Percentiles rank a stretch among this genome's conserved stretches.
Evolutionary conservation across 257 asterid genomes (phyloP).

Genomic region (Salvia hispanica): DNA sequence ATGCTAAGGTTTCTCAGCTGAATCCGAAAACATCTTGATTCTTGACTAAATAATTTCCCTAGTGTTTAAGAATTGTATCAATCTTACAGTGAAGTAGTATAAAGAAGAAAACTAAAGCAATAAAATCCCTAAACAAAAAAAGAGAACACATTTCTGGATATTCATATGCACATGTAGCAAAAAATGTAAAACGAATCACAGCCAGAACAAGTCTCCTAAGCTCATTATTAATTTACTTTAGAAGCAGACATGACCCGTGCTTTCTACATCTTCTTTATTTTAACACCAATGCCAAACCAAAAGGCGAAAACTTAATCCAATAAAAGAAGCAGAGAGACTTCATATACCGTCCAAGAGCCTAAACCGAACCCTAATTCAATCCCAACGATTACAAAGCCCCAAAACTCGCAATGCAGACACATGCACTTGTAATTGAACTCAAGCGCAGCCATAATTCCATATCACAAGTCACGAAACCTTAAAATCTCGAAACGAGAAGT

Average conservation of each 20-base stretch:
- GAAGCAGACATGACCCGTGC: not conserved
- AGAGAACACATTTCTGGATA: not conserved
- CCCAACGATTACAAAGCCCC: slow-evolving; percentile 23
- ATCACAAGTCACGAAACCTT: slow-evolving; percentile 23
- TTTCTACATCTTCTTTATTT: slow-evolving; percentile 16
- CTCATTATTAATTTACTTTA: too few relatives aligned
- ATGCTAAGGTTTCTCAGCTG: not conserved
- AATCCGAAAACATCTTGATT: slow-evolving; percentile 14
- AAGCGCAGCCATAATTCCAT: slow-evolving; percentile 13
- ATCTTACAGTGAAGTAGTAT: slow-evolving; percentile 3
- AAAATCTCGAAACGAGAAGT: slow-evolving; percentile 3
- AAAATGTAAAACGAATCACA: too few relatives aligned
- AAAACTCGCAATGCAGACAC: slow-evolving; percentile 30
- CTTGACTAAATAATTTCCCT: slow-evolving; percentile 19
- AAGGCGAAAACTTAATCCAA: not conserved
- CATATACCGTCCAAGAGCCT: slow-evolving; percentile 17
- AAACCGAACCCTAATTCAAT: slow-evolving; percentile 37
- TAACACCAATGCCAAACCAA: slow-evolving; percentile 8
- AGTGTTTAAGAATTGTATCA: not conserved
- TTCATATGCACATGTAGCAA: slow-evolving; percentile 1
- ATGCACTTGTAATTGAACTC: slow-evolving; percentile 29
- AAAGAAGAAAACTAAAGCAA: slow-evolving; percentile 1
- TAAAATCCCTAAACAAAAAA: slow-evolving; percentile 1
- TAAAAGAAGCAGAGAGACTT: not conserved
- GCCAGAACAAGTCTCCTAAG: too few relatives aligned